Base-by-base conservation (phyloP, 768 basidiomycete genomes). In the Rhizopogon sp. region DNA sequence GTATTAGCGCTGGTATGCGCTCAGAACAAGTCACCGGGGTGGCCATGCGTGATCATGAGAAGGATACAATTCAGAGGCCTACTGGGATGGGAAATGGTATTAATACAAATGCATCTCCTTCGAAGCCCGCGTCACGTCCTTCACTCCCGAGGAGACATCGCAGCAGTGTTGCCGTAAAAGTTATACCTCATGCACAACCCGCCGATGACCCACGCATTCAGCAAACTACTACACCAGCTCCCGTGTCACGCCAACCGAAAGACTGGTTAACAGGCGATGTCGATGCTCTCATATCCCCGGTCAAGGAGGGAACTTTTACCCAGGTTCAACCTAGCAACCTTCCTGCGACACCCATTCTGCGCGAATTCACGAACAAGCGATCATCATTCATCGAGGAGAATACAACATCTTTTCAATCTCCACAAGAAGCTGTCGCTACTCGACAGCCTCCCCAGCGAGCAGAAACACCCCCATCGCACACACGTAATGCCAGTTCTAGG, bases 201-300 rank as follows among this genome's bases (percentile, higher is more conserved):
- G 58, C 42, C 6, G 61, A 58, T 51, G 60, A 62, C 45, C 33
- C 68, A 40, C 55, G 61, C 44, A 44, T 56, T 37, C 65, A 61
- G 29, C 65, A 57, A 47, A 9, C 40, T 37, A 33, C 49, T 35
- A 52, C 55, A 16, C 61, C 61, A 40, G 9, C 51, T 17, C 49
- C 54, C 11, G 50, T 7, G 16, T 66, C 46, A 49, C 71, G 60
- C 60, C 71, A 66, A 64, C 74, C 70, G 45, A 75, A 71, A 59
- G 88, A 91, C 64, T 90, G 90, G 89, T 70, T 93, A 35, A 90
- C 90, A 16, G 90, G 90, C 8, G 79, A 80, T 52, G 80, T 83
- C 54, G 75, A 79, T 43, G 71, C 76, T n/a, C 43, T 56, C 6
- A 29, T 43, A 33, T 61, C 61, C 10, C 56, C 61, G 20, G 40